Percentiles rank a stretch among this genome's conserved stretches.
phyloP scores from a whole-genome alignment of 2,329 filamentous ascomycete genomes.

The Colletotrichum endophyticum region DNA sequence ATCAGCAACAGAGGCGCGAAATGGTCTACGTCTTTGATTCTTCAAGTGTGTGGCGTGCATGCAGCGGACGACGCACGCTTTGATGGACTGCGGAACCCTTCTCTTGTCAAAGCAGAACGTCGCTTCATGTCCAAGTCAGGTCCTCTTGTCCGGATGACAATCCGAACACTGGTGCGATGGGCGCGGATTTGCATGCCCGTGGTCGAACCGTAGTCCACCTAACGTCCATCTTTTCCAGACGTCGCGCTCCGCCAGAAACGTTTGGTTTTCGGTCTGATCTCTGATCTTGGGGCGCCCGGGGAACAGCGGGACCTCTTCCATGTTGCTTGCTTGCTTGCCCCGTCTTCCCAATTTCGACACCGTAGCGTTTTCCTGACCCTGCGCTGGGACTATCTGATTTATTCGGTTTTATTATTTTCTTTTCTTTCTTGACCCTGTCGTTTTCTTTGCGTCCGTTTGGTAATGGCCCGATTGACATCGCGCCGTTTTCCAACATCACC shows the following conservation, averaged over 20 bases:
- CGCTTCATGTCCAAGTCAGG: background rate
- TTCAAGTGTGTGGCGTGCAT: background rate
- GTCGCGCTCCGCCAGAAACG: background rate
- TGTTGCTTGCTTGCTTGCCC: background rate
- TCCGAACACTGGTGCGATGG: conserved; percentile 9
- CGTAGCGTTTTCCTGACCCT: background rate
- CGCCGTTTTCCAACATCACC: background rate
- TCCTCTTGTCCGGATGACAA: conserved; percentile 14
- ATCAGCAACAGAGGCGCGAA: background rate
- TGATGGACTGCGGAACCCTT: conserved; percentile 8
- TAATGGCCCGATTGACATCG: background rate
- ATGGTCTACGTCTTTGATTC: background rate
- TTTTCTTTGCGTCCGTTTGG: background rate
- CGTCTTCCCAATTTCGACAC: background rate
- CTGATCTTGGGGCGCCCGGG: background rate
- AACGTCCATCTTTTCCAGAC: background rate
- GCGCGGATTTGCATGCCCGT: background rate
- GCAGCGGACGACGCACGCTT: conserved; percentile 6
- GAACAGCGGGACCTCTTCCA: conserved; percentile 10
- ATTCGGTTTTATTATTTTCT: background rate
- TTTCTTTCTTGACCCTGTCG: background rate
- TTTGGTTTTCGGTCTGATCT: conserved; percentile 18
- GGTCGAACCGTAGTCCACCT: background rate
- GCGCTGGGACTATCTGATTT: background rate
- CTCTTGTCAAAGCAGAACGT: conserved; percentile 9